Conservation (phyloP, 192 early-diverging fungal genomes). For the Linnemannia hyalina region DNA sequence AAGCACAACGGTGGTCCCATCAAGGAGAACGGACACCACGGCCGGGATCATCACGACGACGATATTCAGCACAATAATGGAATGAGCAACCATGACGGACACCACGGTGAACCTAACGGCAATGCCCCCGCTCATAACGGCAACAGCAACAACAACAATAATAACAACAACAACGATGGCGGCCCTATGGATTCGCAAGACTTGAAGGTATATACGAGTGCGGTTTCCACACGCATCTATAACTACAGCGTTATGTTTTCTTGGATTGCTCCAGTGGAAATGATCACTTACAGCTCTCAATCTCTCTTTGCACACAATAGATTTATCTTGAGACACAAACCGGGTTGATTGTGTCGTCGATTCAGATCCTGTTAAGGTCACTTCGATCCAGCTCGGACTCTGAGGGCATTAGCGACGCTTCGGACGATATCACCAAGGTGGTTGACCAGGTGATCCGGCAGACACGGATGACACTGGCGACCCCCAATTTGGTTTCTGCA, state of each 20-base stretch:
- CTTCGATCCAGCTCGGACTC: conserved; percentile 68
- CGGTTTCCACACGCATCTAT: too few species aligned
- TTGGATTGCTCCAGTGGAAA: not conserved
- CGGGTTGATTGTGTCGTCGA: conserved; percentile 81
- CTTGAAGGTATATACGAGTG: conserved; percentile 26
- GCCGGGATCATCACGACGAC: conserved; percentile 2
- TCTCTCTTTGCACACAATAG: not conserved
- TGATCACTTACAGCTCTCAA: not conserved
- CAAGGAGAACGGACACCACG: conserved; percentile 12
- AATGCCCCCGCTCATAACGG: not conserved
- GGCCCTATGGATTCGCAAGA: conserved; percentile 44
- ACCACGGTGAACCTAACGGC: not conserved
- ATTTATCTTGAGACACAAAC: conserved; percentile 68
- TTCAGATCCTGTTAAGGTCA: conserved; percentile 77
- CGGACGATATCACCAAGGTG: conserved; percentile 69
- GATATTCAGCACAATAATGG: not conserved
- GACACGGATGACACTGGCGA: conserved; percentile 63
- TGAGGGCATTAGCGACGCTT: conserved; percentile 67
- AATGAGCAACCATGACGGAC: not conserved
- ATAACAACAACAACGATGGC: conserved; percentile 3
- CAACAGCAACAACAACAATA: not conserved
- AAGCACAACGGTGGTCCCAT: conserved; percentile 42
- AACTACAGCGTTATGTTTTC: not conserved
- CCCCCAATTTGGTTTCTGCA: conserved; percentile 44
- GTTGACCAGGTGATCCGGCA: conserved; percentile 68